phyloP scores from a whole-genome alignment of 2,329 filamentous ascomycete species.

The Sclerotinia spermophila region DNA sequence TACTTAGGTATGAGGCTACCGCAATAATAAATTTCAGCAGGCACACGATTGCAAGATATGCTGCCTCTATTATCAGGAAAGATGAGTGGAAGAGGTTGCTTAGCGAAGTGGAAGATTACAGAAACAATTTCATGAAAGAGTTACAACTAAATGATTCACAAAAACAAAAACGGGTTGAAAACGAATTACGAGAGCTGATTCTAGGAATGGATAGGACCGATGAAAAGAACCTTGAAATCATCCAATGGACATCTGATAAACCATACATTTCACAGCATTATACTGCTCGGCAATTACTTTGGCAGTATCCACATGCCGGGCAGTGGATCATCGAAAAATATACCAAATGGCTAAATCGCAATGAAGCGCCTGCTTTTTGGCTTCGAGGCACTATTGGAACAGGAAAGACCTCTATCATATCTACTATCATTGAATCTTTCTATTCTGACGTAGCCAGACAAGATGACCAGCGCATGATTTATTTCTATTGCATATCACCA shows the following conservation, averaged over 20 bases:
- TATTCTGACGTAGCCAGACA: conserved; percentile 2
- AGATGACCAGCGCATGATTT: not conserved
- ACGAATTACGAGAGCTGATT: not conserved
- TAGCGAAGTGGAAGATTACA: not conserved
- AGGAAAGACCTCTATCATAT: not conserved
- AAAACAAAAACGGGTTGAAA: not conserved
- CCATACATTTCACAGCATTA: not conserved
- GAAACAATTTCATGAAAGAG: not conserved
- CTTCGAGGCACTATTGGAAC: not conserved
- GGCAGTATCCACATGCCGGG: not conserved
- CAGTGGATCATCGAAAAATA: not conserved
- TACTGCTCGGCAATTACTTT: conserved; percentile 3
- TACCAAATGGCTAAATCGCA: not conserved
- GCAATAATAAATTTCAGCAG: not conserved
- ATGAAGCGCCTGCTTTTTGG: not conserved
- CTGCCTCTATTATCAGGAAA: not conserved
- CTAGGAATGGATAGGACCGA: not conserved
- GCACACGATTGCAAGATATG: not conserved
- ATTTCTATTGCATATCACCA: conserved; percentile 8
- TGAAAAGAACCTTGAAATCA: not conserved
- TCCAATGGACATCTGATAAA: not conserved
- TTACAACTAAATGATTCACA: not conserved
- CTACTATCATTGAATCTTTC: not conserved
- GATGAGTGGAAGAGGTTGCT: conserved; percentile 2
- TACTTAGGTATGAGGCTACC: not conserved